These are phyloP conservation scores for Sporodiniella umbellata DNA, from an alignment of 371 early-diverging fungal genomes.

Conservation along the genomic window DNA sequence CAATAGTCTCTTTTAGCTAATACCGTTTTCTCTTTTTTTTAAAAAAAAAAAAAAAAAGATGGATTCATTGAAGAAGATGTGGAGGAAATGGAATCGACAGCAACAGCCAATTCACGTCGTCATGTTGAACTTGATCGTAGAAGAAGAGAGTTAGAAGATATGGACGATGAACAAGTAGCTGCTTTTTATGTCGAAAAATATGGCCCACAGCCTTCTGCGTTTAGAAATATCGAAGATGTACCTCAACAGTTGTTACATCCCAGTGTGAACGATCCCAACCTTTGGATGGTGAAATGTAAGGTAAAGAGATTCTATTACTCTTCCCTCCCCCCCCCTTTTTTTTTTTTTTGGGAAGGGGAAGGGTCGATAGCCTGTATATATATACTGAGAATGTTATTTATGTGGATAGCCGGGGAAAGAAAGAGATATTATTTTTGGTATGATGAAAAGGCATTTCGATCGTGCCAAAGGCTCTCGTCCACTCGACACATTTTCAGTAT, in stretches of 20 bases:
- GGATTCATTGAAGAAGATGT: slow-evolving; percentile 74
- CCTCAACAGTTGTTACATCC: slow-evolving; percentile 84
- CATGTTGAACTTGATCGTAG: slow-evolving; percentile 69
- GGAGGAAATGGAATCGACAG: slow-evolving; percentile 59
- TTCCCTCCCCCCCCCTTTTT: no score
- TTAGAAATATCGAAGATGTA: slow-evolving; percentile 68
- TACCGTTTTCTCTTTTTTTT: neutral
- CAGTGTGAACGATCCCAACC: slow-evolving; percentile 84
- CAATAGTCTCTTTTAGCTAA: neutral
- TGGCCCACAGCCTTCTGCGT: slow-evolving; percentile 47
- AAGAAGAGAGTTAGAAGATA: slow-evolving; percentile 63
- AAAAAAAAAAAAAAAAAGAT: slow-evolving; percentile 23
- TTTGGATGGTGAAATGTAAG: slow-evolving; percentile 93
- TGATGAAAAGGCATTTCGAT: slow-evolving; percentile 81
- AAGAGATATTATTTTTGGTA: slow-evolving; percentile 75
- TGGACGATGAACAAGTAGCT: slow-evolving; percentile 86
- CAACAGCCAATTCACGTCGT: slow-evolving; percentile 46
- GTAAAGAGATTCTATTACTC: no score
- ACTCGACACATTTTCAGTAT: slow-evolving; percentile 75
- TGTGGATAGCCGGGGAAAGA: slow-evolving; percentile 77
- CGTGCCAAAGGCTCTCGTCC: slow-evolving; percentile 58
- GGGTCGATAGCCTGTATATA: no score
- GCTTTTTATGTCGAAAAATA: slow-evolving; percentile 77
- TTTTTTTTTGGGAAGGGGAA: no score
- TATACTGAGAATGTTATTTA: no score